Evolutionary conservation across 2,329 filamentous ascomycete species (phyloP).

Genomic region (Sporothrix inflata): DNA sequence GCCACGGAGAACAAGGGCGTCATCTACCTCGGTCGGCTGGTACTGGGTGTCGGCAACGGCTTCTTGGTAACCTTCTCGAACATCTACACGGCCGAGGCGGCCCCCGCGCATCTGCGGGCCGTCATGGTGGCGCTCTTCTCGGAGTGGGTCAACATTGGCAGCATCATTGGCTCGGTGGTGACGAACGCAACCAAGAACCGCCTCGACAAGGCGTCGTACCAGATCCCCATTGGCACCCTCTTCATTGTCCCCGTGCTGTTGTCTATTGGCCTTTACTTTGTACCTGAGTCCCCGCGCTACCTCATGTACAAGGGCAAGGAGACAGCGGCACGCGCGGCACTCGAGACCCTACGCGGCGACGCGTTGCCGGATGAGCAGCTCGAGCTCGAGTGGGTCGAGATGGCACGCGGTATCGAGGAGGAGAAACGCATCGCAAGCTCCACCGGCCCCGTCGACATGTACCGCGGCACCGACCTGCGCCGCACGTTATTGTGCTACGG

Average conservation of each 20-base stretch:
- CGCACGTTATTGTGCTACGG: constrained; percentile 55
- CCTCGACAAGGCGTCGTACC: constrained; percentile 32
- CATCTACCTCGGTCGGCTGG: constrained; percentile 51
- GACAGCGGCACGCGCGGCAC: constrained; percentile 38
- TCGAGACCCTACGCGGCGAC: constrained; percentile 40
- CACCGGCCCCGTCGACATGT: constrained; percentile 46
- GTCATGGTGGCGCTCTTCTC: constrained; percentile 34
- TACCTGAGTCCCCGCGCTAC: constrained; percentile 52
- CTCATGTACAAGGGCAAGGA: constrained; percentile 43
- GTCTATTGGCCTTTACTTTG: constrained; percentile 47
- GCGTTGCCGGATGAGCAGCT: constrained; percentile 41
- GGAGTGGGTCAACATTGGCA: constrained; percentile 35
- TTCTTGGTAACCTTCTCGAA: constrained; percentile 52
- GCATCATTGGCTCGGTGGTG: constrained; percentile 31
- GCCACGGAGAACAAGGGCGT: constrained; percentile 45
- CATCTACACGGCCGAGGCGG: constrained; percentile 53
- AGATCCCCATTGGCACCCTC: constrained; percentile 33
- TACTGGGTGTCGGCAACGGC: constrained; percentile 49
- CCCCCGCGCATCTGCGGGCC: constrained; percentile 46
- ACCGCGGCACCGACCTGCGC: constrained; percentile 49
- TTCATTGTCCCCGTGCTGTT: constrained; percentile 33
- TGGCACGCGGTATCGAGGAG: constrained; percentile 46
- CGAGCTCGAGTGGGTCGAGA: constrained; percentile 47
- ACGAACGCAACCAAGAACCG: constrained; percentile 30
- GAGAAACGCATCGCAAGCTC: constrained; percentile 42